phyloP scores from a whole-genome alignment of 305 asterid genomes.

The Salvia sclarea region DNA sequence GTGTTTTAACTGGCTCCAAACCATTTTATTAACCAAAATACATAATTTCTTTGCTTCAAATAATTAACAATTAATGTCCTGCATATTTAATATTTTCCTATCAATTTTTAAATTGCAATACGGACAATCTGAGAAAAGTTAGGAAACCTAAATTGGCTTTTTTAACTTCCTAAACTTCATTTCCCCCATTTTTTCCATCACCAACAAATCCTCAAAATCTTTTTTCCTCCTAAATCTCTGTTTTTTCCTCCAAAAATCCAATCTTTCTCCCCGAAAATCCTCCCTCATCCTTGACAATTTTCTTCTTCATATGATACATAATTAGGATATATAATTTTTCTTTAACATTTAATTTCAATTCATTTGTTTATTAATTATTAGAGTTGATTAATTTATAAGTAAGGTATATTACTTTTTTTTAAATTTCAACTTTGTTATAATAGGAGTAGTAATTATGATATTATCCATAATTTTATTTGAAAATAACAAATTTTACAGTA shows the following conservation, averaged over 20 bases:
- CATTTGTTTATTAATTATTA: no score
- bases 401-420: no score
- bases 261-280: constrained; percentile 19
- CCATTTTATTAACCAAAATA: constrained; percentile 79
- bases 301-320: no score
- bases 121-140: constrained; percentile 58
- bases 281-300: constrained; percentile 17
- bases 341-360: no score
- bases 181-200: constrained; percentile 46
- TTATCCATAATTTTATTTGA: no score
- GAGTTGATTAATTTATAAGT: no score
- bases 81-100: constrained; percentile 43
- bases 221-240: constrained; percentile 23
- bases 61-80: constrained; percentile 52
- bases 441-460: no score
- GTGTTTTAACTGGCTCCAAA: no score
- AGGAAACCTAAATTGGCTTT: constrained; percentile 46
- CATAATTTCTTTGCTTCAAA: constrained; percentile 58
- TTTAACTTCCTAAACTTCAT: constrained; percentile 39
- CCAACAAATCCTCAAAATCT: constrained; percentile 26
- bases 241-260: constrained; percentile 20
- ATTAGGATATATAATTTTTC: no score
- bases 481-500: no score
- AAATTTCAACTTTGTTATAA: no score
- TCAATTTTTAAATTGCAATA: constrained; percentile 43